Evolutionary conservation across 1,284 basidiomycete genomes (phyloP).

Genomic region (Moesziomyces sp.): DNA sequence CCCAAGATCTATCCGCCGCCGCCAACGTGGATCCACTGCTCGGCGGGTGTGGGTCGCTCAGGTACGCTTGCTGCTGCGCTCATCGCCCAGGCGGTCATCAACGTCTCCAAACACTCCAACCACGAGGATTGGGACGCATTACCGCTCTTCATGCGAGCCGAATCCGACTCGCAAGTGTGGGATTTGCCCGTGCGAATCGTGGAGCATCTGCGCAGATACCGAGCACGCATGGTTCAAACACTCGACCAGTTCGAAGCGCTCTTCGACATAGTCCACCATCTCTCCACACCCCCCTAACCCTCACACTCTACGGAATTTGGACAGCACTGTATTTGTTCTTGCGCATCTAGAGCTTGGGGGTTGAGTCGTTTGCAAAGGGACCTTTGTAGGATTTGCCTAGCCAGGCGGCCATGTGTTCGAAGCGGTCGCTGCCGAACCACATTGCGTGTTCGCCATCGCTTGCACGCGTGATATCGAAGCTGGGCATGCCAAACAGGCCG

Average conservation of each 20-base stretch:
- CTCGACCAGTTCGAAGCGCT: conserved; percentile 50
- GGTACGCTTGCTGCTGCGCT: conserved; percentile 71
- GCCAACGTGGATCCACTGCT: conserved; percentile 83
- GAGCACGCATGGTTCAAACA: conserved; percentile 60
- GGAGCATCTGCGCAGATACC: conserved; percentile 47
- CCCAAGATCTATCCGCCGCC: conserved; percentile 69
- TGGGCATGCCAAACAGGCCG: conserved; percentile 56
- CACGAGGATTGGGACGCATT: neutral
- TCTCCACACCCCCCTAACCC: conserved; percentile 3
- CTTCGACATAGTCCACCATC: conserved; percentile 16
- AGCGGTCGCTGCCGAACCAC: conserved; percentile 55
- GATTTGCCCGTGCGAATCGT: conserved; percentile 46
- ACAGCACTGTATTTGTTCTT: neutral
- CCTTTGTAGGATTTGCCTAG: conserved; percentile 49
- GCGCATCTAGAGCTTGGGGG: conserved; percentile 36
- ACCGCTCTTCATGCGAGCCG: neutral
- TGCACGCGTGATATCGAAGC: conserved; percentile 33
- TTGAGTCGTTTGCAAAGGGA: conserved; percentile 44
- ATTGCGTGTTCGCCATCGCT: conserved; percentile 24
- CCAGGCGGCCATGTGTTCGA: conserved; percentile 56
- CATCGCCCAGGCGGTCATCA: conserved; percentile 37
- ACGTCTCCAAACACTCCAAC: neutral
- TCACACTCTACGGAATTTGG: neutral
- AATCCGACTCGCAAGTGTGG: conserved; percentile 8
- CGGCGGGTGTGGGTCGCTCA: conserved; percentile 70